phyloP scores from a whole-genome alignment of 805 yeast genomes.

The Cyberlindnera petersonii region DNA sequence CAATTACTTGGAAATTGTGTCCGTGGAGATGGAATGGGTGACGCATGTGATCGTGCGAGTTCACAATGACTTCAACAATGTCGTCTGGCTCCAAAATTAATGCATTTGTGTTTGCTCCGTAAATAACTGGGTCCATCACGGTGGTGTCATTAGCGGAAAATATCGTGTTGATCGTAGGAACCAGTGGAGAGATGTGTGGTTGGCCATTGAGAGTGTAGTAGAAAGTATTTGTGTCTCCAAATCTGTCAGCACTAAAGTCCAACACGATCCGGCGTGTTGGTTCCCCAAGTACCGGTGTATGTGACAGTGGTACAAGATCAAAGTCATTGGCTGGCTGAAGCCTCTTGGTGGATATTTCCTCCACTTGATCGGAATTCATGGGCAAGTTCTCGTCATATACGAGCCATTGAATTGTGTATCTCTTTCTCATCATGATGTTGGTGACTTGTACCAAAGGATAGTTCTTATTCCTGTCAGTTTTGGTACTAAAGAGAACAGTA shows the following conservation, averaged over 20 bases:
- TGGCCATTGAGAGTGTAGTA: conserved; percentile 68
- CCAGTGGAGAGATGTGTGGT: conserved; percentile 61
- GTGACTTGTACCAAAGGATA: conserved; percentile 50
- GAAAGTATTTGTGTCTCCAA: conserved; percentile 56
- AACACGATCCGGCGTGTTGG: conserved; percentile 56
- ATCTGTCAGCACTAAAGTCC: conserved; percentile 52
- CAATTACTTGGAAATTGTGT: conserved; percentile 61
- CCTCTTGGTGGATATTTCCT: conserved; percentile 19
- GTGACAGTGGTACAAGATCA: conserved; percentile 33
- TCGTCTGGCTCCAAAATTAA: conserved; percentile 57
- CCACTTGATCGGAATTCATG: conserved; percentile 42
- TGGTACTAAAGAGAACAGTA: conserved; percentile 55
- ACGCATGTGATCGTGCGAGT: conserved; percentile 73
- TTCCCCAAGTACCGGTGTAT: conserved; percentile 39
- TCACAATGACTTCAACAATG: conserved; percentile 68
- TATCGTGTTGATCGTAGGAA: conserved; percentile 65
- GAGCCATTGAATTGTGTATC: conserved; percentile 51
- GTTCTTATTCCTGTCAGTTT: conserved; percentile 38
- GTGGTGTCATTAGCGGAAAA: conserved; percentile 49
- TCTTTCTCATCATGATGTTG: conserved; percentile 66
- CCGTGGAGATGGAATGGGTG: conserved; percentile 82
- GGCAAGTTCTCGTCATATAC: conserved; percentile 40
- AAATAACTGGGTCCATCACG: conserved; percentile 54
- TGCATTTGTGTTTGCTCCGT: conserved; percentile 66
- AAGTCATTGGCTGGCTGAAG: conserved; percentile 31